A percentile compares a stretch with the other conserved stretches of the same genome.
These are phyloP conservation scores for Rhodotorula sp. DNA, from an alignment of 1,284 basidiomycete species.

Conservation along the genomic window DNA sequence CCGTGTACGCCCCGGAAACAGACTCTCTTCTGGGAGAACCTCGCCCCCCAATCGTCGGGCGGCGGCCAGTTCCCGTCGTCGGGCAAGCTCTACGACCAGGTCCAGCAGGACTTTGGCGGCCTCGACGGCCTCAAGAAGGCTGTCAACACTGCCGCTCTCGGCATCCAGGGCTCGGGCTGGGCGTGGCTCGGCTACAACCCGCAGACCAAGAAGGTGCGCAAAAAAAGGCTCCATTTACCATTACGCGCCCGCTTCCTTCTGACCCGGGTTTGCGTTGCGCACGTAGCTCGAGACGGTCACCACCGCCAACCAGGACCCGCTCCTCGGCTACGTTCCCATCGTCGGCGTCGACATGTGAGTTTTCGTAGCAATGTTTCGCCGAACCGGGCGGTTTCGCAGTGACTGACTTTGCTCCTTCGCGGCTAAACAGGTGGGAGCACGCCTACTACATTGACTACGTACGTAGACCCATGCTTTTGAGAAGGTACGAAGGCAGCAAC, in stretches of 20 bases:
- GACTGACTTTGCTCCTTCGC: neutral
- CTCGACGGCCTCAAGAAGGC: constrained; percentile 72
- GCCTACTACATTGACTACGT: constrained; percentile 66
- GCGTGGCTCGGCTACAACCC: constrained; percentile 87
- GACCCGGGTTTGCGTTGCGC: neutral
- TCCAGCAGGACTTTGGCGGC: constrained; percentile 80
- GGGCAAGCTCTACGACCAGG: constrained; percentile 74
- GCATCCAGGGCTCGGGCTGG: constrained; percentile 96
- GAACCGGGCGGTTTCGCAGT: neutral
- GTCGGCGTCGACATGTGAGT: constrained; percentile 86
- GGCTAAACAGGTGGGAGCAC: constrained; percentile 48
- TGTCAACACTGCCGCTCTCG: constrained; percentile 85
- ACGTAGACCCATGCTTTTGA: neutral
- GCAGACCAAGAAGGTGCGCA: constrained; percentile 62
- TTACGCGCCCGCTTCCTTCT: no score
- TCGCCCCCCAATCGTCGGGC: constrained; percentile 67
- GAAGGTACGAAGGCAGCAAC: no score
- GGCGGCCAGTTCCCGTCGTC: constrained; percentile 43
- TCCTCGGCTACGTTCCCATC: constrained; percentile 80
- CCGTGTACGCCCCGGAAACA: constrained; percentile 54
- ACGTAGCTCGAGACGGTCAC: constrained; percentile 53
- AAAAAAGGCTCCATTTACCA: no score
- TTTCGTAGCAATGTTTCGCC: neutral
- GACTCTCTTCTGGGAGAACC: constrained; percentile 97
- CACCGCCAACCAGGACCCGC: constrained; percentile 94